Evolutionary conservation across 768 basidiomycete genomes (phyloP), one percentile per base, ranked within the genome.

Genomic region (Boletus patriciae): DNA sequence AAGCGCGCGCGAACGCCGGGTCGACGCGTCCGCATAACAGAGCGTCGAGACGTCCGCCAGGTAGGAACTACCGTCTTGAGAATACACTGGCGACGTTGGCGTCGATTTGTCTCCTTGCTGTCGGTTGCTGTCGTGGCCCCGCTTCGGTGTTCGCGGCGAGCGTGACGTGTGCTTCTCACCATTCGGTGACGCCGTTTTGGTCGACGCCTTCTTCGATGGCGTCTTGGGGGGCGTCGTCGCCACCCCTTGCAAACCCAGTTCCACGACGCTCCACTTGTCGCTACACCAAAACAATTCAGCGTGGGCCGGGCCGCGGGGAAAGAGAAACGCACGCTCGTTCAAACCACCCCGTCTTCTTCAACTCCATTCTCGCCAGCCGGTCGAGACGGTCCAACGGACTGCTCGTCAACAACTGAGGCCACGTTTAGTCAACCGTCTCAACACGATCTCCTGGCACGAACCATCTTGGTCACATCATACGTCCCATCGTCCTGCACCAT

Each of bases 351-450:
- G 66, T 61, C 42, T 64, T 72, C 58, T 70, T 72, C 10, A 70
- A 41, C 27, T 70, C 70, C 44, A 59, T 60, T 31, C 69, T 58
- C 3, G 70, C 69, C 49, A 70, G 45, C 2, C 61, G 62, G 38
- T 70, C 69, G 1, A 70, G 66, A 13, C 69, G 69, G 45, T 70
- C 69, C 50, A 70, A 41, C 4, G 70, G 69, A 54, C 69, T 70
- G 31, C 52, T 57, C 2, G 54, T 58, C 54, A 58, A 40, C 51
- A 72, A 33, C 68, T 70, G 49, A 15, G 10, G 15, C 15, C 18
- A 46, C 25, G 13, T 36, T 63, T n/a, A 69, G 64, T 47, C 16
- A 6, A 25, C 10, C 51, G 4, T 44, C 29, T 16, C 38, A n/a
- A 25, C 45, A 9, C 13, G 7, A 25, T 23, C 25, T 12, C 23